Evolutionary conservation across 805 yeast species (phyloP).

Genomic region (Starmerella stellata): DNA sequence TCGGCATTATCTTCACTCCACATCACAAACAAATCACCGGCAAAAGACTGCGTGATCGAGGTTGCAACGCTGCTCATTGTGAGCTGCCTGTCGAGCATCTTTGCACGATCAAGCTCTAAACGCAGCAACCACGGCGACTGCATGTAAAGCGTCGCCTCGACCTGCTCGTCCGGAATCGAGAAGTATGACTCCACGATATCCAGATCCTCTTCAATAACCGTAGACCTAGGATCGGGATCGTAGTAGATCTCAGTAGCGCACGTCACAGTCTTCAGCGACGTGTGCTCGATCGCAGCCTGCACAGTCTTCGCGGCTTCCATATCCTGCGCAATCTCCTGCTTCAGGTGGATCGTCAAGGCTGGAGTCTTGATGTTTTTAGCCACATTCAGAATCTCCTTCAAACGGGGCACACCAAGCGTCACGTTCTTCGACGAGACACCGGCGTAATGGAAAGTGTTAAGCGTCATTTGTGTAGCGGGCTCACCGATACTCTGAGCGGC

Average conservation of each 20-base stretch:
- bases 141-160: constrained; percentile 78
- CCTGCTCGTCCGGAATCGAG: constrained; percentile 94
- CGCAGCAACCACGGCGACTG: constrained; percentile 98
- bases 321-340: constrained; percentile 62
- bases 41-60: constrained; percentile 78
- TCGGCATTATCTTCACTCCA: constrained; percentile 99
- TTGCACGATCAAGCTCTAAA: constrained; percentile 92
- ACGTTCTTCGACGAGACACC: constrained; percentile 95
- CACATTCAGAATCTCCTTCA: constrained; percentile 92
- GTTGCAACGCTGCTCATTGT: constrained; percentile 98
- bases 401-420: constrained; percentile 92
- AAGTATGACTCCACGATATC: constrained; percentile 96
- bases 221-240: constrained; percentile 93
- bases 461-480: constrained; percentile 95
- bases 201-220: constrained; percentile 91
- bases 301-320: constrained; percentile 88
- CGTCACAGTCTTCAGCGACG: constrained; percentile 83
- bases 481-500: constrained; percentile 98
- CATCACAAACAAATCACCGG: constrained; percentile 86
- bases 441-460: constrained; percentile 94
- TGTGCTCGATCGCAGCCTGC: constrained; percentile 93
- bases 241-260: constrained; percentile 94
- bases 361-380: constrained; percentile 99
- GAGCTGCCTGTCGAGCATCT: constrained; percentile 93
- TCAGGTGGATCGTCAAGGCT: constrained; percentile 84